These are phyloP conservation scores for Knufia fluminis DNA, from an alignment of 2,329 filamentous ascomycete genomes.

Conservation along the genomic window DNA sequence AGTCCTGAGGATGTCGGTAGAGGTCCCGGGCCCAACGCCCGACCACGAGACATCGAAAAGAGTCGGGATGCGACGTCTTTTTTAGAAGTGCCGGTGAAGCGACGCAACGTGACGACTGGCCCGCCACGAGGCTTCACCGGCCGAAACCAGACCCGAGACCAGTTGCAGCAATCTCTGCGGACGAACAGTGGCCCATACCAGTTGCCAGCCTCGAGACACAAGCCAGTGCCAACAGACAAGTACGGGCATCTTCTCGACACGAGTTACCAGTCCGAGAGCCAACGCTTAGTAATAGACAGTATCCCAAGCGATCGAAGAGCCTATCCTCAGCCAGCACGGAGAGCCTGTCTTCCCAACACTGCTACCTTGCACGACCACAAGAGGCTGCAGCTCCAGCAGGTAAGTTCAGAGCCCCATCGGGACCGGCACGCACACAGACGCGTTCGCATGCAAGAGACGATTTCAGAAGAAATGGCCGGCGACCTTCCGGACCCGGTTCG, in stretches of 20 bases:
- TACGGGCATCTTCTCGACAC: background rate
- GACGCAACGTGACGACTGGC: background rate
- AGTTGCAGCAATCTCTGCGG: slow-evolving; percentile 20
- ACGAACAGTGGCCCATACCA: slow-evolving; percentile 22
- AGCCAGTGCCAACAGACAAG: background rate
- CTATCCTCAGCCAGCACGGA: background rate
- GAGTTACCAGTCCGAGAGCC: background rate
- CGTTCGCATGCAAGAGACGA: background rate
- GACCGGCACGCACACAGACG: background rate
- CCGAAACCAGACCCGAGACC: background rate
- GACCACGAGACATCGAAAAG: slow-evolving; percentile 2
- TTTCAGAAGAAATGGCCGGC: slow-evolving; percentile 15
- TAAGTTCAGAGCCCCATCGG: background rate
- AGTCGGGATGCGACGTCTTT: slow-evolving; percentile 18
- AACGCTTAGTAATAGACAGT: background rate
- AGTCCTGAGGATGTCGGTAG: slow-evolving; percentile 33
- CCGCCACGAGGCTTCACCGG: background rate
- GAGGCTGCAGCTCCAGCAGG: background rate
- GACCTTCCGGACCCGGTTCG: slow-evolving; percentile 22
- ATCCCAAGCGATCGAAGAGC: background rate
- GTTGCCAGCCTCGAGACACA: slow-evolving; percentile 11
- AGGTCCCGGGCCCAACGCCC: slow-evolving; percentile 26
- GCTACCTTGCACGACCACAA: background rate
- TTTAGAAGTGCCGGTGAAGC: slow-evolving; percentile 21
- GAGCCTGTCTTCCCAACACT: background rate